phyloP scores from a whole-genome alignment of 2,329 filamentous ascomycete species.

The Trichocomaceae sp. region DNA sequence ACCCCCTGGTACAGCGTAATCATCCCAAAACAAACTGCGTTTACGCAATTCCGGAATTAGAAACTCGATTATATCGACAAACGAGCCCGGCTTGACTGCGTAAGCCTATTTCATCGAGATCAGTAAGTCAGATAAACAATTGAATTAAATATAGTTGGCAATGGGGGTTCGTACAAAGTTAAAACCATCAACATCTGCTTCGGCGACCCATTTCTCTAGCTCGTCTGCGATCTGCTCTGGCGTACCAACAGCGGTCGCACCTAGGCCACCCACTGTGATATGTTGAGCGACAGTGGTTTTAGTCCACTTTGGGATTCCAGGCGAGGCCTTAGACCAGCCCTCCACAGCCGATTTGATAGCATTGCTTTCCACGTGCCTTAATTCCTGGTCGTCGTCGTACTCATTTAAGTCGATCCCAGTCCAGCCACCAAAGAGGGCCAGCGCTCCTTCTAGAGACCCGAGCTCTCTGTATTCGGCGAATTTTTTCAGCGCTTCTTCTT shows the following conservation, averaged over 20 bases:
- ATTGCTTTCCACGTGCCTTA: constrained; percentile 56
- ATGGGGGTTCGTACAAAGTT: constrained; percentile 53
- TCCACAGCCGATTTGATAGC: constrained; percentile 51
- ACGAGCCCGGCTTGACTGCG: constrained; percentile 60
- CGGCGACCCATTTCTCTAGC: constrained; percentile 60
- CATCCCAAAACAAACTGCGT: constrained; percentile 44
- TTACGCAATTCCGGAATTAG: constrained; percentile 57
- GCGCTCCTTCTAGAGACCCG: constrained; percentile 58
- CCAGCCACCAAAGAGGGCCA: constrained; percentile 69
- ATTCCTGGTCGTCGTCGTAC: constrained; percentile 58
- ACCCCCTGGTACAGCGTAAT: constrained; percentile 31
- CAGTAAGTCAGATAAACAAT: background rate
- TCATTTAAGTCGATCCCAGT: constrained; percentile 59
- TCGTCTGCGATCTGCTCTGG: constrained; percentile 59
- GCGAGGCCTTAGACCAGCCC: constrained; percentile 49
- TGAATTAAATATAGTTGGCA: background rate
- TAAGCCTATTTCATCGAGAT: constrained; percentile 46
- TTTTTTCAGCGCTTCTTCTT: constrained; percentile 61
- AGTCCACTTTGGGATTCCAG: constrained; percentile 62
- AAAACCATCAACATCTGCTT: constrained; percentile 68
- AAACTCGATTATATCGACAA: constrained; percentile 61
- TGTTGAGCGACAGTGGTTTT: constrained; percentile 63
- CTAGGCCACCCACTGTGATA: constrained; percentile 61
- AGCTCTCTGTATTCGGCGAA: constrained; percentile 56
- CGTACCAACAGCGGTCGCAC: constrained; percentile 59